Evolutionary conservation across 306 rosid genomes (phyloP).

Genomic region (Gynostemma pentaphyllum): DNA sequence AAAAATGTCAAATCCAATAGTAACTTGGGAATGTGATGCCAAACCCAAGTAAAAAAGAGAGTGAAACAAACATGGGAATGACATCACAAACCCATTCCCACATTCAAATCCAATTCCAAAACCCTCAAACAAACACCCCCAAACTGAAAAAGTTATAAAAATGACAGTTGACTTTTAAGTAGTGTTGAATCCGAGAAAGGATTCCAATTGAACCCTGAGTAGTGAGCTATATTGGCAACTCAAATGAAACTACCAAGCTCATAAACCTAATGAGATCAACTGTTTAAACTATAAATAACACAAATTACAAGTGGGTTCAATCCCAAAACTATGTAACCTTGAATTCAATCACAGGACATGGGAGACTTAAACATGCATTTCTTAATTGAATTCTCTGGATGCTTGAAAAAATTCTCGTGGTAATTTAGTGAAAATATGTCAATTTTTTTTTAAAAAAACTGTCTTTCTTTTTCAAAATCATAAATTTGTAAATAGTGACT

Average conservation of each 20-base stretch:
- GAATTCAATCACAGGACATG: too few relatives aligned
- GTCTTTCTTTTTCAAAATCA: too few relatives aligned
- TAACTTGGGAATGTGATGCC: too few relatives aligned
- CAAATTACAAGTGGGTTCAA: neutral
- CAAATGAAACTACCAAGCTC: neutral
- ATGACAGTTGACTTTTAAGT: neutral
- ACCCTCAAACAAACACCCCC: neutral
- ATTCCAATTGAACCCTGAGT: neutral
- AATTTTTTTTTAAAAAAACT: too few relatives aligned
- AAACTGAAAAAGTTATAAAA: neutral
- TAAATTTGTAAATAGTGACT: too few relatives aligned
- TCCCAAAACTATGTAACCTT: neutral
- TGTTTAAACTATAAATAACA: neutral
- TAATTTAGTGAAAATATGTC: too few relatives aligned
- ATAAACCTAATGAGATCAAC: neutral
- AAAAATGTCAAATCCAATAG: too few relatives aligned
- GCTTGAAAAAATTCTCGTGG: too few relatives aligned
- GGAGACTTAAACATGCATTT: neutral
- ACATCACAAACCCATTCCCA: too few relatives aligned
- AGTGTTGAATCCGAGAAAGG: neutral
- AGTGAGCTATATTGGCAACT: neutral
- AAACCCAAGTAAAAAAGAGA: too few relatives aligned
- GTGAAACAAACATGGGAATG: too few relatives aligned
- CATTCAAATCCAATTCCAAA: neutral
- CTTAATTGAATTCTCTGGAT: too few relatives aligned